Base-by-base conservation (phyloP, 331 rosid species). In the Prunus yedoensis region DNA sequence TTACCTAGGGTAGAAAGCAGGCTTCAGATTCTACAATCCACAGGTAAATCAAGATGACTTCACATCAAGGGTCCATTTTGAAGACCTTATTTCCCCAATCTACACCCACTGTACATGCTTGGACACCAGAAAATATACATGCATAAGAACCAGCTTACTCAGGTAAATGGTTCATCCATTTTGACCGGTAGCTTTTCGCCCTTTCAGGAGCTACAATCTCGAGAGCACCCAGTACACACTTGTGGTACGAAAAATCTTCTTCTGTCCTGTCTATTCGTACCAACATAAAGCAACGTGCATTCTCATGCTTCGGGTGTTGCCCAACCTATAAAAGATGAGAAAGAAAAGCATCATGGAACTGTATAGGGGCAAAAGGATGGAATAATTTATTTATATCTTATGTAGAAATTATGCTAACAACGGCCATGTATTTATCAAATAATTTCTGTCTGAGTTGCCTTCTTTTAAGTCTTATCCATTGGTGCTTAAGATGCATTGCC, bases 191-290 rank as follows among this genome's bases (percentile, higher is more conserved):
- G 52, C 27, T 77, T 78, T 80, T 86, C 1, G 85, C 94, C 80
- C 73, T 85, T 38, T 75, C 49, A 49, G 97, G 97, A 53, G 85
- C 92, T 73, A 90, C 68, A 61, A 89, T 77, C 71, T 88, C 94
- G 28, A 85, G 85, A 54, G 97, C 97, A 85, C 88, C 85, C 41
- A 71, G 76, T 25, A 92, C 81, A 73, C 99, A 92, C 82, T 95
- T 95, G 68, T 78, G 96, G 85, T 90, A 90, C 0, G 99, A 94
- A 81, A 94, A 92, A 67, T 92, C 97, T 82, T 90, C 99, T 8
- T 81, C 64, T 0, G 88, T 81, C n/a, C 93, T 97, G 17, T 94
- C 97, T 14, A 38, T 79, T 76, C 97, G 81, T 18, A 83, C 70
- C 71, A 92, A 53, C 70, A 81, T 76, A 79, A 94, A 94, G 82